Base-by-base conservation (phyloP, 2,329 filamentous ascomycete species). In the Fusarium coicis region DNA sequence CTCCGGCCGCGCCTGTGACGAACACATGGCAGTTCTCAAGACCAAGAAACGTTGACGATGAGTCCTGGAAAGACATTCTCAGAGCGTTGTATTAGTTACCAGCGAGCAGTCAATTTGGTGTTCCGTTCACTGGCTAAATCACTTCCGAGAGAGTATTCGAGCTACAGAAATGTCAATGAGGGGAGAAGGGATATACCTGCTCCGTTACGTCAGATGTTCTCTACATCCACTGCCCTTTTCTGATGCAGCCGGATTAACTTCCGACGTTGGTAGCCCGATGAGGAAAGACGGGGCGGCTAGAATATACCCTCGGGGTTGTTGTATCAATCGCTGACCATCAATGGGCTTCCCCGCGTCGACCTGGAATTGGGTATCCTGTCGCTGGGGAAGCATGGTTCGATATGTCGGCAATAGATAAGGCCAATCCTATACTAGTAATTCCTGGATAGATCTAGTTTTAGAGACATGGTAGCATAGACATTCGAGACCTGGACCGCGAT, bases 161-260 rank as follows among this genome's bases (percentile, higher is more conserved):
- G n/a, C n/a, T n/a, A n/a, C n/a, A n/a, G n/a, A n/a, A n/a, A n/a
- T n/a, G n/a, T n/a, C n/a, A n/a, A n/a, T n/a, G n/a, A n/a, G 49
- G 21, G 12, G 16, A 7, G 49, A 21, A 2, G 15, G 12, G 10
- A 9, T 6, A 36, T 11, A 21, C 12, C 9, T 1, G 2, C 3
- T 36, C 5, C 8, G 9, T 36, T 53, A 53, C n/a, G 32, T 37
- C 32, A 53, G 16, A 0, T 8, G 1, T 26, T 2, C 1, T 26
- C 12, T 36, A 37, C 3, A 37, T 1, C 7, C 32, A 52, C 49
- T 21, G 0, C n/a, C 30, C 4, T 23, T 7, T 23, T 0, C 0
- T 2, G 0, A 11, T 50, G 1, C 0, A 15, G 5, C 2, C 0
- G 4, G 18, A 3, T 2, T 2, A 6, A 21, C 4, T 0, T 3